phyloP scores from a whole-genome alignment of 2,329 filamentous ascomycete genomes.

The Aspergillus felis region DNA sequence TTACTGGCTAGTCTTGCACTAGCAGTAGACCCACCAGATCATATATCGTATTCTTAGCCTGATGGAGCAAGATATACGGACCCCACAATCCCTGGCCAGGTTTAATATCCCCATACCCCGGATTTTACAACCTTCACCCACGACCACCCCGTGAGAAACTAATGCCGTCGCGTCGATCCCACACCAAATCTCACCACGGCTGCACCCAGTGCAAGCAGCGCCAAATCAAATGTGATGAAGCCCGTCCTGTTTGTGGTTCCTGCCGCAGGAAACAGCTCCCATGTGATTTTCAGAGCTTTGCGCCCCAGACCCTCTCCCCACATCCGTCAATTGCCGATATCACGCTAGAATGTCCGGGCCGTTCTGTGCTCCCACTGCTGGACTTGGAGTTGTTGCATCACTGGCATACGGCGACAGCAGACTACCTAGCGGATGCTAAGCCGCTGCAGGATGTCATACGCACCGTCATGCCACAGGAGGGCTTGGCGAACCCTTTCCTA shows the following conservation, averaged over 20 bases:
- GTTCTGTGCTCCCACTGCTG: constrained; percentile 2
- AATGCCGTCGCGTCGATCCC: constrained; percentile 9
- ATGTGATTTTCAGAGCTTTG: constrained; percentile 5
- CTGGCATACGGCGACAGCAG: constrained; percentile 8
- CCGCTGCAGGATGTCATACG: constrained; percentile 3
- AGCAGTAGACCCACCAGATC: no score
- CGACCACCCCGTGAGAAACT: no score
- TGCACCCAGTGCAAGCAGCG: constrained; percentile 13
- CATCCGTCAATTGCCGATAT: no score
- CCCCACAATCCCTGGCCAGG: no score
- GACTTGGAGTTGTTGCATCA: constrained; percentile 13
- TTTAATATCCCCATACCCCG: no score
- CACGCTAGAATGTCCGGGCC: neutral
- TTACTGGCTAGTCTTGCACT: no score
- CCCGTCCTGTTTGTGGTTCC: constrained; percentile 7
- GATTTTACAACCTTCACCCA: no score
- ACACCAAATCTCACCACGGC: constrained; percentile 10
- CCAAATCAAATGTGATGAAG: constrained; percentile 14
- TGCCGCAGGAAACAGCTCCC: constrained; percentile 4
- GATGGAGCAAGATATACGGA: no score
- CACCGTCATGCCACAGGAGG: constrained; percentile 4
- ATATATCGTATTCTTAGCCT: no score
- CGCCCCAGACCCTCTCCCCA: neutral
- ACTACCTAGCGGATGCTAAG: neutral
- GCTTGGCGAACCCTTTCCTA: constrained; percentile 5